These are phyloP conservation scores for Rhizopogon vulgaris DNA, from an alignment of 768 basidiomycete genomes.

Conservation along the genomic window DNA sequence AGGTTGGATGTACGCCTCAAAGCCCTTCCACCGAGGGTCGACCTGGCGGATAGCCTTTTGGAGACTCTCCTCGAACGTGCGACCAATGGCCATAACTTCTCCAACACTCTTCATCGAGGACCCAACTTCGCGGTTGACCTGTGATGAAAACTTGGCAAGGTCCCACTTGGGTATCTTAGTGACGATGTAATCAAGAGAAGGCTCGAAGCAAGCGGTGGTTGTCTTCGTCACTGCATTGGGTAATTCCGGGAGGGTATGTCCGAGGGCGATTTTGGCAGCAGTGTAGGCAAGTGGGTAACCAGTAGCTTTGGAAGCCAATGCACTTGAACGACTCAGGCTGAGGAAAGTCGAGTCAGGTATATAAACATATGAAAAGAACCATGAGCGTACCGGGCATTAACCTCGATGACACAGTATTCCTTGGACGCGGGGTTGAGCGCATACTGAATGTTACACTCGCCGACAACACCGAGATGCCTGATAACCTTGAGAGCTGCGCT, in stretches of 20 bases:
- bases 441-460: slow-evolving; percentile 98
- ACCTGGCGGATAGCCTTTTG: slow-evolving; percentile 98
- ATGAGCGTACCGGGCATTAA: slow-evolving; percentile 74
- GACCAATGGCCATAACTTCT: slow-evolving; percentile 99
- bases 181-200: slow-evolving; percentile 97
- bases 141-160: slow-evolving; percentile 91
- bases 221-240: slow-evolving; percentile 99
- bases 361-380: background rate
- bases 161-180: slow-evolving; percentile 99
- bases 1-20: slow-evolving; percentile 88
- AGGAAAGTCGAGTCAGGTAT: background rate
- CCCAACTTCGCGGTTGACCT: slow-evolving; percentile 91
- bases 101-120: slow-evolving; percentile 99
- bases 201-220: slow-evolving; percentile 98
- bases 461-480: slow-evolving; percentile 86
- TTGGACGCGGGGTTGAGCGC: slow-evolving; percentile 88
- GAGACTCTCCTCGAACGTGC: slow-evolving; percentile 96
- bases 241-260: slow-evolving; percentile 93
- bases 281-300: slow-evolving; percentile 99
- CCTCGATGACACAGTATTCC: slow-evolving; percentile 98
- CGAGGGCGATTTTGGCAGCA: slow-evolving; percentile 97
- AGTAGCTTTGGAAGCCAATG: slow-evolving; percentile 96
- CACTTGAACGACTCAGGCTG: slow-evolving; percentile 81
- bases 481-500: slow-evolving; percentile 95
- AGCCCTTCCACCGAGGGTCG: slow-evolving; percentile 94